phyloP scores from a whole-genome alignment of 345 rosid genomes.

The Murraya koenigii region DNA sequence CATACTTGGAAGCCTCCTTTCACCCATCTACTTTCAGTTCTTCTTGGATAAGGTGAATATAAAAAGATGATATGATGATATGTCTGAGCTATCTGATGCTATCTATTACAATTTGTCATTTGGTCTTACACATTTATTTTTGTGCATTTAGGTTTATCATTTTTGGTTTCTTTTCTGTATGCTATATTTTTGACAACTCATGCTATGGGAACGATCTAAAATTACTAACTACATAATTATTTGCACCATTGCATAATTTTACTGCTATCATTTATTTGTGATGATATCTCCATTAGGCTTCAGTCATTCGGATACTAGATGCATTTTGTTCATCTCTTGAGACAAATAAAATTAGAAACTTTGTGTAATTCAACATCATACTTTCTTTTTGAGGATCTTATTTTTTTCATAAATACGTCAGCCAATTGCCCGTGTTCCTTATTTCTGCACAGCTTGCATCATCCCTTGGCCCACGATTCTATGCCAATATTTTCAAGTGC shows the following conservation, averaged over 20 bases:
- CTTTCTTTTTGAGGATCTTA: neutral
- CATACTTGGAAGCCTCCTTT: slow-evolving; percentile 61
- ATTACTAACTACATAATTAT: neutral
- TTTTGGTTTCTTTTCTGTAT: neutral
- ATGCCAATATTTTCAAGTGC: slow-evolving; percentile 92
- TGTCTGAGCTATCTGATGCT: neutral
- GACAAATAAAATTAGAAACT: neutral
- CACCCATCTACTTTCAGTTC: slow-evolving; percentile 70
- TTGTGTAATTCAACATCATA: neutral
- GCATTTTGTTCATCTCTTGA: neutral
- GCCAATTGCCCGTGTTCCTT: slow-evolving; percentile 7
- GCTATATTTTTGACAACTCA: neutral
- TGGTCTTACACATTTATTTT: neutral
- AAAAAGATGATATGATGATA: neutral
- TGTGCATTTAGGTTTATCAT: neutral
- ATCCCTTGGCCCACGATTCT: slow-evolving; percentile 96
- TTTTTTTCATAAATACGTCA: neutral
- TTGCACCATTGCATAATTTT: neutral
- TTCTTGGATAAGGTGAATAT: slow-evolving; percentile 71
- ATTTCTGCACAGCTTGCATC: slow-evolving; percentile 80
- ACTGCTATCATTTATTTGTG: neutral
- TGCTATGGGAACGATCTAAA: neutral
- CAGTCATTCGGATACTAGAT: neutral
- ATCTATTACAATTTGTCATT: neutral
- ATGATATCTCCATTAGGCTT: neutral